Evolutionary conservation across 225 moss, liverwort and hornwort species (phyloP).

Genomic region (Pseudisothecium myosuroides): DNA sequence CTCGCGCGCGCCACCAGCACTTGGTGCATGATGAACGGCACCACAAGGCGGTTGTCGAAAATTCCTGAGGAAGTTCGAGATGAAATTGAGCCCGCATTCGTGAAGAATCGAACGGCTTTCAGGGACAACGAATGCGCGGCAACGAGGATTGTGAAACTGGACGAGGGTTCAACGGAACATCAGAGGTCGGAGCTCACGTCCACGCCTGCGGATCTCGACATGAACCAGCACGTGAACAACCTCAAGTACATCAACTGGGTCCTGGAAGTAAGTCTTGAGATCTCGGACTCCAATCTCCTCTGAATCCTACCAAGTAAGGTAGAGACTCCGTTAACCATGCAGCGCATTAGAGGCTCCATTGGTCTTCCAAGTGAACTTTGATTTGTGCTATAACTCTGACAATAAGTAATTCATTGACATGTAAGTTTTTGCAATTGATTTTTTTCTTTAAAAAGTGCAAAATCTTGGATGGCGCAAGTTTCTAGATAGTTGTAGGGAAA

Average conservation of each 20-base stretch:
- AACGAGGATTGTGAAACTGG: constrained; percentile 37
- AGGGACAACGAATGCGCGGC: not conserved
- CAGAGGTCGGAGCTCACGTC: constrained; percentile 35
- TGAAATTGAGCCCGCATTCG: constrained; percentile 49
- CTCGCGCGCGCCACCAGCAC: constrained; percentile 75
- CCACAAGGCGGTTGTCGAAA: constrained; percentile 50
- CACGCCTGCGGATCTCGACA: constrained; percentile 32
- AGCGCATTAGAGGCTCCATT: not conserved
- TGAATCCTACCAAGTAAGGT: not conserved
- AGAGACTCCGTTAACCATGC: not conserved
- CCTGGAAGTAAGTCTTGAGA: constrained; percentile 21
- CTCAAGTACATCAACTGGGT: constrained; percentile 64
- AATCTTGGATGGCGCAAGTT: not conserved
- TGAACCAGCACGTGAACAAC: constrained; percentile 67
- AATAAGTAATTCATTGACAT: not conserved
- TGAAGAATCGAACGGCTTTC: not conserved
- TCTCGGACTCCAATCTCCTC: not conserved
- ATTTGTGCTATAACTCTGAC: not conserved
- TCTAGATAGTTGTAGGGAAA: not conserved
- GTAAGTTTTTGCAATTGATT: not conserved
- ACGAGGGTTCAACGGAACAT: constrained; percentile 12
- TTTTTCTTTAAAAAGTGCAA: not conserved
- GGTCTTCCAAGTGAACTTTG: not conserved
- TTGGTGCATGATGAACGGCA: constrained; percentile 79
- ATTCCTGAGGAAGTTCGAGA: constrained; percentile 56